Conservation (phyloP, 2,329 filamentous ascomycete genomes). For the Phaeosphaeriaceae sp. region DNA sequence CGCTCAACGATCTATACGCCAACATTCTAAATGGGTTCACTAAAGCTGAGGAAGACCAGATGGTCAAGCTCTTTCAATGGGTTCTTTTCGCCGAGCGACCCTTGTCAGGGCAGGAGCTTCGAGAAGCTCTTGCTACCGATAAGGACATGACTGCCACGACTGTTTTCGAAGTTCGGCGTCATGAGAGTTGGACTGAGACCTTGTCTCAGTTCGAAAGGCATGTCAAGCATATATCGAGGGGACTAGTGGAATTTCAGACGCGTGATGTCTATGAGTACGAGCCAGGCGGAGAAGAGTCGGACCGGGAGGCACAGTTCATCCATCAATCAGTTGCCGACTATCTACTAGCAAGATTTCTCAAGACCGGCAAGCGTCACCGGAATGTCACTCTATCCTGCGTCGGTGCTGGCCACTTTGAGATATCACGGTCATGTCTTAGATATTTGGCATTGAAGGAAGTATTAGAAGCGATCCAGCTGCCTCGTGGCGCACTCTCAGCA, state of each 20-base stretch:
- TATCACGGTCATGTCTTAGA: too few species aligned
- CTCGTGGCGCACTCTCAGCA: too few species aligned
- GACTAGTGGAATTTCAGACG: slow-evolving; percentile 16
- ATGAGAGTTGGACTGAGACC: slow-evolving; percentile 11
- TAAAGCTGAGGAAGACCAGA: slow-evolving; percentile 4
- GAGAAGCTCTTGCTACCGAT: slow-evolving; percentile 17
- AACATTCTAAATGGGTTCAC: not conserved
- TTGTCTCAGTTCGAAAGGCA: slow-evolving; percentile 12
- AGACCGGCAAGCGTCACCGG: too few species aligned
- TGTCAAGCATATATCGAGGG: slow-evolving; percentile 16
- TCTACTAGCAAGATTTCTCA: too few species aligned
- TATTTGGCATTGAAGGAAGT: too few species aligned
- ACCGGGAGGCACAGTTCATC: too few species aligned
- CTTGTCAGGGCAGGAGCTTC: slow-evolving; percentile 18
- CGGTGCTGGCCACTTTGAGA: too few species aligned
- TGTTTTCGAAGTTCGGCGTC: slow-evolving; percentile 5
- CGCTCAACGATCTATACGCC: slow-evolving; percentile 2
- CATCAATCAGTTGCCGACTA: too few species aligned
- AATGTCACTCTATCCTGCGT: too few species aligned
- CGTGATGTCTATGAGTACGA: not conserved
- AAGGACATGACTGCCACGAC: slow-evolving; percentile 9
- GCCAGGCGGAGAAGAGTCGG: too few species aligned
- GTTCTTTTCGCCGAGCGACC: slow-evolving; percentile 12
- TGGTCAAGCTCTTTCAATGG: slow-evolving; percentile 14
- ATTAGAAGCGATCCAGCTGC: too few species aligned